Evolutionary conservation across 345 rosid genomes (phyloP).

Genomic region (Turritis glabra): DNA sequence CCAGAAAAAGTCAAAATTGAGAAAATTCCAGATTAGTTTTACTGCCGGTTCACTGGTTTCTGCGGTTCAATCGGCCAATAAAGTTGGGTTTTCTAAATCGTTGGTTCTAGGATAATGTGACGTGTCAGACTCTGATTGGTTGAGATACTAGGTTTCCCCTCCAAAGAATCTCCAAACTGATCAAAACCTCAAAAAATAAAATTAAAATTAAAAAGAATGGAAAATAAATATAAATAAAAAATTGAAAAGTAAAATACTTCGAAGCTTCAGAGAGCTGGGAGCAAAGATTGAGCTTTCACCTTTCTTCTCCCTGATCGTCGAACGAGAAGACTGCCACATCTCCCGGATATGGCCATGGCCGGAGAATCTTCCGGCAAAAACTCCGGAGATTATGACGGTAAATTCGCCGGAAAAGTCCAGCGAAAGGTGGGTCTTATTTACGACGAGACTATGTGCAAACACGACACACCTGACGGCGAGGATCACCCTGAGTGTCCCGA

Average conservation of each 20-base stretch:
- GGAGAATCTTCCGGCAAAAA: constrained; percentile 6
- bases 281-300: neutral
- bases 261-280: neutral
- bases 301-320: constrained; percentile 3
- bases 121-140: too few relatives aligned
- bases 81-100: too few relatives aligned
- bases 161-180: too few relatives aligned
- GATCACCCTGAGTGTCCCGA: constrained; percentile 76
- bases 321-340: neutral
- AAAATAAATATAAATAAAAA: neutral
- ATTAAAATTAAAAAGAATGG: too few relatives aligned
- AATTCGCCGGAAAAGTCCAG: neutral
- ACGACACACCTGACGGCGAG: constrained; percentile 64
- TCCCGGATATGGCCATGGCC: constrained; percentile 15
- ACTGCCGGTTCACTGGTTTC: neutral
- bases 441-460: constrained; percentile 89
- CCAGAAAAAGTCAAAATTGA: too few relatives aligned
- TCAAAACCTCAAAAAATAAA: too few relatives aligned
- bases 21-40: too few relatives aligned
- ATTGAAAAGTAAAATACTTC: neutral
- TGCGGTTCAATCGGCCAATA: too few relatives aligned
- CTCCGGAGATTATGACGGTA: neutral
- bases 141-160: too few relatives aligned
- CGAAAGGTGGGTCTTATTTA: constrained; percentile 70
- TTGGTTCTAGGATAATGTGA: too few relatives aligned